Evolutionary conservation across 305 asterid species (phyloP).

Genomic region (Fraxinus ornus): DNA sequence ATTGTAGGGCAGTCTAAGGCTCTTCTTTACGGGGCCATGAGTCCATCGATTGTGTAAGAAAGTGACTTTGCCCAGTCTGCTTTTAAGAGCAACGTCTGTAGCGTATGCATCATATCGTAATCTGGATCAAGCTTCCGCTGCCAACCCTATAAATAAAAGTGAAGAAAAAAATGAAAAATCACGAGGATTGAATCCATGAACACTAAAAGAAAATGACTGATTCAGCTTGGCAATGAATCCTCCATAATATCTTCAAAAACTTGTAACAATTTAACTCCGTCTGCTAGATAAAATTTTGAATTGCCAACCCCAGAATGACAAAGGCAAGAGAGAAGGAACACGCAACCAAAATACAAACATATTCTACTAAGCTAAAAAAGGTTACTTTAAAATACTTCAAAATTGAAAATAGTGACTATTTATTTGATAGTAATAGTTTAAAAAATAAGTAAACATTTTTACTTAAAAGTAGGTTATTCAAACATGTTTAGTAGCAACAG

Average conservation of each 20-base stretch:
- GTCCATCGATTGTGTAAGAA: constrained; percentile 86
- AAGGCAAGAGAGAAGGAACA: too few species aligned
- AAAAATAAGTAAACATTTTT: not conserved
- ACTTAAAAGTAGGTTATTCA: not conserved
- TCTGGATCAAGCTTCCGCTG: constrained; percentile 90
- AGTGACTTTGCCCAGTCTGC: constrained; percentile 90
- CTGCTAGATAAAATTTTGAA: not conserved
- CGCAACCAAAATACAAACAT: too few species aligned
- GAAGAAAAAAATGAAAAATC: not conserved
- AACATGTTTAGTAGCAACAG: not conserved
- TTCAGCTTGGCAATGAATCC: not conserved
- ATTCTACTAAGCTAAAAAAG: not conserved
- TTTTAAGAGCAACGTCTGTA: constrained; percentile 74
- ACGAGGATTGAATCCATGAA: not conserved
- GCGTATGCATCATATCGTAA: constrained; percentile 61
- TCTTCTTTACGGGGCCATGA: constrained; percentile 80
- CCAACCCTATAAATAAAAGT: constrained; percentile 64
- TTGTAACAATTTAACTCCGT: not conserved
- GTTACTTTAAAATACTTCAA: too few species aligned
- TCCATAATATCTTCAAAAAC: too few species aligned
- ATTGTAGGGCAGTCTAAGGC: not conserved
- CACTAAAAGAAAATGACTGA: too few species aligned
- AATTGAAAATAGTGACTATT: not conserved
- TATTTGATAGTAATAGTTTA: not conserved
- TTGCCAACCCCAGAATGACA: too few species aligned